A percentile compares a stretch with the other conserved stretches of the same genome.
These are phyloP conservation scores for Termitomyces sp. DNA, from an alignment of 768 basidiomycete species.

Conservation along the genomic window DNA sequence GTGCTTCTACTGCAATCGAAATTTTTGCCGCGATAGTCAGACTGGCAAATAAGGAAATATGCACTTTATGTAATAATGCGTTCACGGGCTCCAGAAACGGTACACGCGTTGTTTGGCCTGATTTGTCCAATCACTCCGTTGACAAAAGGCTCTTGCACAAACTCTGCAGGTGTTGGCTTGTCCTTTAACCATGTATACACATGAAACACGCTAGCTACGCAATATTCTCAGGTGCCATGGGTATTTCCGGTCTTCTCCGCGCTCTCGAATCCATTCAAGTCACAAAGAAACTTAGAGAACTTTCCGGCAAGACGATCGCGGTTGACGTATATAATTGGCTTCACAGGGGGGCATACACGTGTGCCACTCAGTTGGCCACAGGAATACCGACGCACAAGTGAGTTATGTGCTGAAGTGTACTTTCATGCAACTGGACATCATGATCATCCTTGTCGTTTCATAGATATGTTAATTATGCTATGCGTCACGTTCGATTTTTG, in stretches of 20 bases:
- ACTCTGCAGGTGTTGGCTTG: background rate
- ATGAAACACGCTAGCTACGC: background rate
- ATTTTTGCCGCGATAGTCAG: background rate
- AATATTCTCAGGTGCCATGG: slow-evolving; percentile 45
- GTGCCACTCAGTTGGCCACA: slow-evolving; percentile 85
- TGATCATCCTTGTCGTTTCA: background rate
- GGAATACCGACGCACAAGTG: slow-evolving; percentile 82
- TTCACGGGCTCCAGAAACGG: background rate
- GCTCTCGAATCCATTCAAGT: slow-evolving; percentile 88
- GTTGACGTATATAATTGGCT: slow-evolving; percentile 97
- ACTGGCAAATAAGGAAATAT: background rate
- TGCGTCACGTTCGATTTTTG: slow-evolving; percentile 86
- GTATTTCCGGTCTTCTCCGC: slow-evolving; percentile 86
- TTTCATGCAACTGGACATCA: background rate
- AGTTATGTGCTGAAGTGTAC: slow-evolving; percentile 22
- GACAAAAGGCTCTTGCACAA: background rate
- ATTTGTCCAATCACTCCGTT: background rate
- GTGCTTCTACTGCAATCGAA: background rate
- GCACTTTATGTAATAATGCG: too few species aligned
- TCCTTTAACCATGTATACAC: background rate
- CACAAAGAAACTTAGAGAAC: slow-evolving; percentile 73
- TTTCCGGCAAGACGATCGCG: slow-evolving; percentile 77
- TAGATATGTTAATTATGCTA: slow-evolving; percentile 95
- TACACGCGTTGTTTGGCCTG: slow-evolving; percentile 6
- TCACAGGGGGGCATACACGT: slow-evolving; percentile 83